Base-by-base conservation (phyloP, 2,329 filamentous ascomycete species). In the Diaporthe australafricana region DNA sequence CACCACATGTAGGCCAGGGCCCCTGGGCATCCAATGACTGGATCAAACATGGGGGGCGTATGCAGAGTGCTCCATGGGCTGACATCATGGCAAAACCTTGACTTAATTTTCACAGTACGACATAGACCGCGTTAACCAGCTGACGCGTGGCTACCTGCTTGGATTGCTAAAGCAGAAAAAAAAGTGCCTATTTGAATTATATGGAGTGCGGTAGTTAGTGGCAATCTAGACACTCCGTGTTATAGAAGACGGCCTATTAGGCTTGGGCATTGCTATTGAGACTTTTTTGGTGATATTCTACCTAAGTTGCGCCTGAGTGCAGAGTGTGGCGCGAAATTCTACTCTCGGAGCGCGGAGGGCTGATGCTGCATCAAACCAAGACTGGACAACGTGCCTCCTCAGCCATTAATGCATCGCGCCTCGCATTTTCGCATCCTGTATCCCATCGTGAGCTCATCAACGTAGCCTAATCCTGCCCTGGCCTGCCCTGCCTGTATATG, bases 81-180 rank as follows among this genome's bases (percentile, higher is more conserved):
- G 72, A 72, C 72, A 74, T 74, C 72, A 74, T 74, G 63, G 67
- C 70, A 72, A 74, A 70, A 68, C 70, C 72, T 70, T 65, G 69
- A 50, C 67, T 25, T 20, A 38, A 32, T 42, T 30, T 16, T 7
- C 17, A n/a, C 25, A n/a, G n/a, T 65, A 38, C 60, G 47, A 50
- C 60, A 32, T 47, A 63, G 60, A 70, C 67, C 57, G 47, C 60
- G 45, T 56, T 66, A 38, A 40, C 60, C 40, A 42, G 25, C 17
- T 11, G 6, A 30, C 30, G 38, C 25, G 16, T 66, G 25, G 27
- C 38, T 30, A 35, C n/a, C 32, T 38, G 22, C 20, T 27, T 27
- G n/a, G 1, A 25, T n/a, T 52, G 60, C 42, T 27, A 30, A 22
- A 16, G 22, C 16, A 17, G n/a, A 20, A 38, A 42, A 11, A 27